Evolutionary conservation across 345 rosid species (phyloP).

Genomic region (Citrus maxima): DNA sequence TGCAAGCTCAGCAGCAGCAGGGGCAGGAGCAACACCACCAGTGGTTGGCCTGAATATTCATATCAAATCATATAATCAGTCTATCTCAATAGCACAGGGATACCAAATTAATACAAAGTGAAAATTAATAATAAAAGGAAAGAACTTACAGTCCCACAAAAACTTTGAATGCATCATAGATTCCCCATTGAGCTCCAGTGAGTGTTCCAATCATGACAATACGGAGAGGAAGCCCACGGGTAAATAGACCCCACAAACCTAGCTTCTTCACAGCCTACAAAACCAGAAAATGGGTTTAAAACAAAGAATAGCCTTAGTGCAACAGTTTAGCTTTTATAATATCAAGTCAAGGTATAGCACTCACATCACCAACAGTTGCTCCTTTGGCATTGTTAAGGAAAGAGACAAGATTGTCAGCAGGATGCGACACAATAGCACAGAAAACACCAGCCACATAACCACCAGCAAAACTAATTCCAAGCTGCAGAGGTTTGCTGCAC

Average conservation of each 20-base stretch:
- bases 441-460: slow-evolving; percentile 92
- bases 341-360: slow-evolving; percentile 16
- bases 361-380: slow-evolving; percentile 94
- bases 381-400: slow-evolving; percentile 99
- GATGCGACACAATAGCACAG: slow-evolving; percentile 89
- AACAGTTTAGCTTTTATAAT: neutral
- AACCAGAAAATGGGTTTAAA: neutral
- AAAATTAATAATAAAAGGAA: neutral
- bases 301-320: neutral
- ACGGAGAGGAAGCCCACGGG: slow-evolving; percentile 96
- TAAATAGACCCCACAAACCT: slow-evolving; percentile 86
- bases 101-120: neutral
- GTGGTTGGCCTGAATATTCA: slow-evolving; percentile 78
- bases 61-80: slow-evolving; percentile 1
- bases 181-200: slow-evolving; percentile 96
- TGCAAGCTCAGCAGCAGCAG: slow-evolving; percentile 36
- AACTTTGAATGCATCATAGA: slow-evolving; percentile 97
- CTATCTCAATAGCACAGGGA: neutral
- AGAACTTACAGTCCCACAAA: slow-evolving; percentile 92
- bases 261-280: slow-evolving; percentile 94
- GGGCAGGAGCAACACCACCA: slow-evolving; percentile 67
- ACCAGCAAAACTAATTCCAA: slow-evolving; percentile 91
- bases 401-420: slow-evolving; percentile 94
- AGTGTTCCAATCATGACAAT: slow-evolving; percentile 99
- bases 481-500: slow-evolving; percentile 86